Conservation (phyloP, 2,329 filamentous ascomycete species). For the Colletotrichum nymphaeae region DNA sequence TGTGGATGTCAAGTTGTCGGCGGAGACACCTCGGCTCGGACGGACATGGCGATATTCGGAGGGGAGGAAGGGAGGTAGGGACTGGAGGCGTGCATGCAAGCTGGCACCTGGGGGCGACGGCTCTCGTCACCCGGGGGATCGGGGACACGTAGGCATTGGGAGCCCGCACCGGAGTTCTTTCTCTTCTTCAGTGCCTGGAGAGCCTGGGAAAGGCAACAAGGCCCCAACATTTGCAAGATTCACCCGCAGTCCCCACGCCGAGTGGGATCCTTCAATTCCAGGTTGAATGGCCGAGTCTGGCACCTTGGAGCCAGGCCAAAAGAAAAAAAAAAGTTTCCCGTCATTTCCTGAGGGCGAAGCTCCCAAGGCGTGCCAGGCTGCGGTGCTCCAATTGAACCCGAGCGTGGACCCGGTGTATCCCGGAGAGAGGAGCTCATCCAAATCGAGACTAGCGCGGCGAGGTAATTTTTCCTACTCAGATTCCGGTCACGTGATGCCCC, state of each 20-base stretch:
- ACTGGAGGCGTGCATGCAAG: not conserved
- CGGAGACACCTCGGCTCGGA: slow-evolving; percentile 6
- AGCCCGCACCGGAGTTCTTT: not conserved
- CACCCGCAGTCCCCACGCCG: slow-evolving; percentile 23
- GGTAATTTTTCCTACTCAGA: slow-evolving; percentile 34
- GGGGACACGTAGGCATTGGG: not conserved
- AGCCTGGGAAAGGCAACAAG: slow-evolving; percentile 26
- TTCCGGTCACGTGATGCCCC: slow-evolving; percentile 49
- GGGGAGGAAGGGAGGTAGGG: not conserved
- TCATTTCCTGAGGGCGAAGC: slow-evolving; percentile 9
- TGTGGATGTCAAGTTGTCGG: not conserved
- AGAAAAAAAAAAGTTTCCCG: slow-evolving; percentile 26
- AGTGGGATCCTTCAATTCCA: slow-evolving; percentile 24
- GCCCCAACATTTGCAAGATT: slow-evolving; percentile 21
- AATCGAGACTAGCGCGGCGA: slow-evolving; percentile 31
- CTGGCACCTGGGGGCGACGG: not conserved
- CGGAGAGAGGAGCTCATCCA: slow-evolving; percentile 22
- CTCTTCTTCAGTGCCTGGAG: slow-evolving; percentile 9
- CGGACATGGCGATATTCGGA: not conserved
- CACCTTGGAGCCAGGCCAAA: slow-evolving; percentile 2
- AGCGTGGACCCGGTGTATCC: slow-evolving; percentile 31
- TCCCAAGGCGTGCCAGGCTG: not conserved
- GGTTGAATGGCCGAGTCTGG: not conserved
- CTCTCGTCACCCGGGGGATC: slow-evolving; percentile 5
- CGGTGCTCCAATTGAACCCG: slow-evolving; percentile 31